Base-by-base conservation (phyloP, 352 stramenopile genomes). In the Phytophthora citricola region DNA sequence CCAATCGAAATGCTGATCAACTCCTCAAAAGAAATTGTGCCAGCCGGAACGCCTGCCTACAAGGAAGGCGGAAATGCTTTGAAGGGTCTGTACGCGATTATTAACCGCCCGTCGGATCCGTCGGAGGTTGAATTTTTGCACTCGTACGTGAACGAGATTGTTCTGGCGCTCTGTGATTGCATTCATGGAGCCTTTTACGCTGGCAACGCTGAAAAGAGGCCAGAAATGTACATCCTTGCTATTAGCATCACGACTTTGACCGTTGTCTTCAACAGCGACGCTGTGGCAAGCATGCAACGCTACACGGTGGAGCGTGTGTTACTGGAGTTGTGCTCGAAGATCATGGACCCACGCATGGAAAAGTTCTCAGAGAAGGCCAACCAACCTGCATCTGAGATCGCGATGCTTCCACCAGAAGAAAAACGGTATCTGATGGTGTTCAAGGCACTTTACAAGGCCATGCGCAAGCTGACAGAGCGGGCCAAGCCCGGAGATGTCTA, bases 121-220 rank as follows among this genome's bases (percentile, higher is more conserved):
- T 79, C 74, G 3, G 85, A 95, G 58, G 39, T 82, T 11, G 61
- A 85, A 17, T 95, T 95, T 66, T 58, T 95, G 49, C 72, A 76
- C 20, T 82, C 74, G n/a, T 83, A 92, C 34, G 83, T 93, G 29
- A 94, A 93, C 53, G 84, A 94, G 38, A 89, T 96, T 12, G 69
- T 89, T 26, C 54, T 92, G 12, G 78, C 75, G 17, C 60, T 96
- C 5, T 95, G 87, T 43, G 84, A 93, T 27, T 81, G 79, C 41
- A 84, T 95, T 36, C 85, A 93, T 29, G 84, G 76, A 22, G 83
- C 82, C 7, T 93, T 96, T 53, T 78, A 85, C 38, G 71, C 71
- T 11, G 75, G 73, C 8, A 76, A 93, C 45, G 69, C 78, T 5
- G 83, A 83, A 56, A 88, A 90, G 45, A 82, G 84, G 17, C 65